Evolutionary conservation across 1,284 basidiomycete genomes (phyloP), one percentile per base, ranked within the genome.

Genomic region (Schizophyllum amplum): DNA sequence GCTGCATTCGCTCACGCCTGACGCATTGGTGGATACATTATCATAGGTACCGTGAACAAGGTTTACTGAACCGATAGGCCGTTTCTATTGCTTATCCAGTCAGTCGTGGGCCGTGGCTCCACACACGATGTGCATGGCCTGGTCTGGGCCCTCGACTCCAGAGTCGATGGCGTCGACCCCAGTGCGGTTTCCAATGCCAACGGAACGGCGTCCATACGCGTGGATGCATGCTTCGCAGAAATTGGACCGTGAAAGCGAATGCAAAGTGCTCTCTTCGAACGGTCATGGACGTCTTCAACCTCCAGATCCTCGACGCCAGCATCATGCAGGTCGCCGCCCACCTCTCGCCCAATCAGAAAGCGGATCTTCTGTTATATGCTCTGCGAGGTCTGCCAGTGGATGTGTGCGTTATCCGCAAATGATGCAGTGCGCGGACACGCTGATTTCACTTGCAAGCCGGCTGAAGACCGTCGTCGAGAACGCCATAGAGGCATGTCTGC

Each of bases 251-350:
- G 11, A 42, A 42, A 42, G 33, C 33, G 11, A 9, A 42, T 13
- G 11, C 17, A 9, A 9, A 42, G 33, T 9, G 17, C 33, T 42
- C 33, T 42, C 33, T 17, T 42, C 17, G 13, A 9, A 42, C 33
- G 11, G 11, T 42, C 33, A 80, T 80, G 79, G 78, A 77, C 65
- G 73, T 84, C 59, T 87, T 87, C 74, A 87, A 87, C 66, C 83
- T 84, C 4, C 83, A 81, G 64, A 86, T 87, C 61, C 74, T 87
- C 51, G 84, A 87, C 63, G 84, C 85, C 23, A 81, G 82, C 71
- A 82, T 86, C 65, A 82, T 81, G 53, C 82, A 86, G 64, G 80
- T 84, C 27, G 74, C 79, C 1, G 72, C 75, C 6, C 76, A 73
- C 57, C 76, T 87, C 33, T 73, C 77, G 2, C 79, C 83, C 63